A percentile compares a stretch with the other conserved stretches of the same genome.
These are phyloP conservation scores for Coelastrella sp. DNA, from an alignment of 139 green algal genomes.

Conservation along the genomic window DNA sequence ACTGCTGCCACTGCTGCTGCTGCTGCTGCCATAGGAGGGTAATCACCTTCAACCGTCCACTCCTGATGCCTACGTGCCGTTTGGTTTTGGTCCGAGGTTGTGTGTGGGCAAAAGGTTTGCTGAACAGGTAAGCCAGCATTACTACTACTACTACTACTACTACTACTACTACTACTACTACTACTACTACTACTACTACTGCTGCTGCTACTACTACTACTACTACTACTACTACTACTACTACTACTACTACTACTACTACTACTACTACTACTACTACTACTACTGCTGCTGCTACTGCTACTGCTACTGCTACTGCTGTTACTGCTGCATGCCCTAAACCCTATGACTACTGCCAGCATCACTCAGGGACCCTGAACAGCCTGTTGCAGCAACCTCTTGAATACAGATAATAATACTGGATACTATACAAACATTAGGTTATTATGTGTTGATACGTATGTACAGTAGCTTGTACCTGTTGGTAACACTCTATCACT, in stretches of 20 bases:
- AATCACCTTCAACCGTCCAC: background rate
- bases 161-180: background rate
- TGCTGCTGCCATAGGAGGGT: slow-evolving; percentile 27
- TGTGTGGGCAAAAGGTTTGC: slow-evolving; percentile 64
- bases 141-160: background rate
- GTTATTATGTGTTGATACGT: background rate
- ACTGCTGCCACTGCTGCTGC: background rate
- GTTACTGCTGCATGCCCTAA: too few species aligned
- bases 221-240: background rate
- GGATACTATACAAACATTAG: background rate
- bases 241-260: too few species aligned
- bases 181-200: background rate
- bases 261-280: background rate
- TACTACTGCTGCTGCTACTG: background rate
- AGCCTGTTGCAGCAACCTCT: too few species aligned
- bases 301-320: background rate
- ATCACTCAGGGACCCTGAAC: too few species aligned
- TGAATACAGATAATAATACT: background rate
- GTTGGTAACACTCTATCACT: background rate
- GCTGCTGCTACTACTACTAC: background rate
- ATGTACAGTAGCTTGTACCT: background rate
- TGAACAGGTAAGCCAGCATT: slow-evolving; percentile 30
- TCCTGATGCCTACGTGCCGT: slow-evolving; percentile 47
- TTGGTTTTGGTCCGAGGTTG: slow-evolving; percentile 40
- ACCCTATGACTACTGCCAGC: too few species aligned